Evolutionary conservation across 805 yeast species (phyloP), one percentile per base, ranked within the genome.

Genomic region (Candida cerambycidarum): DNA sequence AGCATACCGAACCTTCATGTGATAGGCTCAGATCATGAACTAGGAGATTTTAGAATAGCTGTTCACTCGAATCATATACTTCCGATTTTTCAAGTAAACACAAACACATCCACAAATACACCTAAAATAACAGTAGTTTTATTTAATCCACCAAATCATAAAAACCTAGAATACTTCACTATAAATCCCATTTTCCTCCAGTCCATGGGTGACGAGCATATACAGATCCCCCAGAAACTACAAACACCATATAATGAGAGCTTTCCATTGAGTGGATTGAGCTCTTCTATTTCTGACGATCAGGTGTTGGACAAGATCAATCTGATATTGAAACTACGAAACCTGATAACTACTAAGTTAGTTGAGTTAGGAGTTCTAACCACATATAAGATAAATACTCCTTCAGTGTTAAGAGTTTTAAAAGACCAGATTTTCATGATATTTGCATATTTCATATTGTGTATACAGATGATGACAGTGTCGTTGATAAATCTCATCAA

Each of bases 101-200:
- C n/a, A n/a, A n/a, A n/a, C n/a, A n/a, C n/a, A n/a, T 12, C 21
- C 8, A 18, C 9, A 2, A 16, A 17, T 32, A 4, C 16, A 3
- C 14, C 24, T 17, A 23, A 18, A 3, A 31, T 34, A 13, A 48
- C 54, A 2, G 41, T 60, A n/a, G 44, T 62, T 1, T 52, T 75
- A n/a, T 89, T 79, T 56, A 75, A 76, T 18, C 84, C 93, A 1
- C 97, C 97, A 0, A 74, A 76, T 33, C 78, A 84, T 14, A 71
- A 71, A 21, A 75, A 78, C 45, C 72, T 90, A 71, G 96, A 89
- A 51, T 88, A 85, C 58, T 84, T 79, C 50, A 82, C 97, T 0
- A 58, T 82, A 3, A 66, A 73, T n/a, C 95, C 96, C 0, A 85
- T 89, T 3, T 64, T 79, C 3, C 71, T 89, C 8, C 83, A 82